These are phyloP conservation scores for Heliamphora pulchella DNA, from an alignment of 179 eudicot species.

Conservation along the genomic window DNA sequence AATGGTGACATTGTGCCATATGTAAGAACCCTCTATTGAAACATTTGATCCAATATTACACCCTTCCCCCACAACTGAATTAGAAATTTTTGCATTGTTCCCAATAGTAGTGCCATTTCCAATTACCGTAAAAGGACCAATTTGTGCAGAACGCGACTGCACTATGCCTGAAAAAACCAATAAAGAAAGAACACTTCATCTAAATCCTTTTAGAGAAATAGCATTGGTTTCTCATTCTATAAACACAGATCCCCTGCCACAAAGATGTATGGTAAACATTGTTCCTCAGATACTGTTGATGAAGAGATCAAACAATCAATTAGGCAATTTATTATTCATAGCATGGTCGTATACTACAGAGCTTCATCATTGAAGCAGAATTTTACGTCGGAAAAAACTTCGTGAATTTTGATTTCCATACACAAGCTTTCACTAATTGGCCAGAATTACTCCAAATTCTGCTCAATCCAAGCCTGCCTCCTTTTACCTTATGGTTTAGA, in stretches of 20 bases:
- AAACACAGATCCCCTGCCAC: neutral
- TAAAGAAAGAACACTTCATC: neutral
- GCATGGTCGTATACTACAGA: neutral
- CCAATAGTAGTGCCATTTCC: constrained; percentile 72
- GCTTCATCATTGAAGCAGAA: neutral
- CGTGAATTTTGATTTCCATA: too few species aligned
- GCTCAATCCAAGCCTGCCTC: neutral
- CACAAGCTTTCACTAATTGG: too few species aligned
- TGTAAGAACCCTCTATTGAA: constrained; percentile 71
- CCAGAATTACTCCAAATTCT: too few species aligned
- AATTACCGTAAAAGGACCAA: constrained; percentile 74
- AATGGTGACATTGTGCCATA: constrained; percentile 75
- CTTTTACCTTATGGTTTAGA: too few species aligned
- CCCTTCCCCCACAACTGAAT: constrained; percentile 78
- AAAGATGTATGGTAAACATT: neutral
- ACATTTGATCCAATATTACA: constrained; percentile 86
- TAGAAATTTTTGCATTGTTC: constrained; percentile 52
- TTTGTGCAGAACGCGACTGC: constrained; percentile 62
- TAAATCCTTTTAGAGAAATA: neutral
- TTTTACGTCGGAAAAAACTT: neutral
- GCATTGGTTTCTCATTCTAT: constrained; percentile 4
- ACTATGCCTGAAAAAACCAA: constrained; percentile 37
- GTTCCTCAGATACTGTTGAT: neutral
- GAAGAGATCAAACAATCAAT: neutral
- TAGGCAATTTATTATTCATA: neutral